A percentile compares a stretch with the other conserved stretches of the same genome.
phyloP scores from a whole-genome alignment of 2,329 filamentous ascomycete species.

The Colletotrichum sp. region DNA sequence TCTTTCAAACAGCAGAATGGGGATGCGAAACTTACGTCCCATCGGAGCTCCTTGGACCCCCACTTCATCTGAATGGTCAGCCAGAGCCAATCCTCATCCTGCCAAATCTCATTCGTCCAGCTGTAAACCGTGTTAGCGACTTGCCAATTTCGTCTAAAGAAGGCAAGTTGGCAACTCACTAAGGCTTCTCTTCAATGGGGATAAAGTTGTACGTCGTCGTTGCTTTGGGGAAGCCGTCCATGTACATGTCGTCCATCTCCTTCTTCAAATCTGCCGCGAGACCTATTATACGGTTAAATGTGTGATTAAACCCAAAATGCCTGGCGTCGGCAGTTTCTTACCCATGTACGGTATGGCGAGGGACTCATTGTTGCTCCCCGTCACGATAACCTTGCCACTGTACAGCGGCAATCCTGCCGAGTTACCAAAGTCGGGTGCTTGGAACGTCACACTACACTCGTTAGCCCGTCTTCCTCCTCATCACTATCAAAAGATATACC shows the following conservation, averaged over 20 bases:
- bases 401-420: conserved; percentile 33
- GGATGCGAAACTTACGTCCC: conserved; percentile 4
- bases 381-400: conserved; percentile 35
- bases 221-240: conserved; percentile 10
- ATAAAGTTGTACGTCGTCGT: background rate
- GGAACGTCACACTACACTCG: conserved; percentile 27
- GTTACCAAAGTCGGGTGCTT: conserved; percentile 31
- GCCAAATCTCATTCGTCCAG: conserved; percentile 8
- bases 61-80: conserved; percentile 22
- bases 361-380: conserved; percentile 32
- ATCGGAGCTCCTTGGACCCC: conserved; percentile 24
- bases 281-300: conserved; percentile 3
- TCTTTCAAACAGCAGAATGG: conserved; percentile 35
- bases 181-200: background rate
- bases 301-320: rapidly evolving
- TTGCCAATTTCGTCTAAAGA: background rate
- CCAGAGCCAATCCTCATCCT: conserved; percentile 23
- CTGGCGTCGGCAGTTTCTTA: background rate
- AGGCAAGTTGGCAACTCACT: background rate
- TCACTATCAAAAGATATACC: background rate
- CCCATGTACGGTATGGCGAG: conserved; percentile 38
- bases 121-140: conserved; percentile 9
- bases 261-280: conserved; percentile 26
- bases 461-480: background rate
- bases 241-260: conserved; percentile 23